A percentile compares a stretch with the other conserved stretches of the same genome.
Conservation (phyloP, 257 asterid genomes). For the Penstemon barbatus region DNA sequence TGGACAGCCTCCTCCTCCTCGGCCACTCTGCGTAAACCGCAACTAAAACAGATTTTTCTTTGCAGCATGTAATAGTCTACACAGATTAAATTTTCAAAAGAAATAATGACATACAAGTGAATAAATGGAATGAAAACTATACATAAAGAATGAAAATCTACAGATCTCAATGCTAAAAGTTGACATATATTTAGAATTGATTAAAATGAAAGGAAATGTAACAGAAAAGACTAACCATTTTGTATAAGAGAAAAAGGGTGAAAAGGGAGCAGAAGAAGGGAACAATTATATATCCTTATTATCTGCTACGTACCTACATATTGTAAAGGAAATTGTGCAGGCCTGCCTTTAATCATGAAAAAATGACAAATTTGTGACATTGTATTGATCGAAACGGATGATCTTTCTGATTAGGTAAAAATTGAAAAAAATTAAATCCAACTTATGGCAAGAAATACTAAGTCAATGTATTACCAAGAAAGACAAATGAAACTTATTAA, state of each 20-base stretch:
- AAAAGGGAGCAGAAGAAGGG: no score
- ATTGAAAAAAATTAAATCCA: neutral
- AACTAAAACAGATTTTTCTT: conserved; percentile 36
- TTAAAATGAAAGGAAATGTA: neutral
- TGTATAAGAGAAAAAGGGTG: neutral
- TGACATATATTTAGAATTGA: neutral
- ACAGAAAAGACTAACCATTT: neutral
- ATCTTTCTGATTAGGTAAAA: neutral
- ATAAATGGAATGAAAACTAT: no score
- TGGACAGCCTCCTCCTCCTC: neutral
- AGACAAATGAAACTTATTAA: neutral
- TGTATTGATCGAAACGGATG: neutral
- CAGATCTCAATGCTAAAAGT: neutral
- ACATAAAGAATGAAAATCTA: no score
- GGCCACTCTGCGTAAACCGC: conserved; percentile 45
- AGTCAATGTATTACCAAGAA: neutral
- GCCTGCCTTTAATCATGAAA: neutral
- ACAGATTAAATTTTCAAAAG: neutral
- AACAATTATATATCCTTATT: no score
- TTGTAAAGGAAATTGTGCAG: neutral
- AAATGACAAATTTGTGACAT: neutral
- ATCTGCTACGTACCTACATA: no score
- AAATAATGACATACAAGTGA: neutral
- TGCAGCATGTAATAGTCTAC: conserved; percentile 13
- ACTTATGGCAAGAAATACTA: neutral